Evolutionary conservation across 1,284 basidiomycete species (phyloP).

Genomic region (Ceratobasidium sp.): DNA sequence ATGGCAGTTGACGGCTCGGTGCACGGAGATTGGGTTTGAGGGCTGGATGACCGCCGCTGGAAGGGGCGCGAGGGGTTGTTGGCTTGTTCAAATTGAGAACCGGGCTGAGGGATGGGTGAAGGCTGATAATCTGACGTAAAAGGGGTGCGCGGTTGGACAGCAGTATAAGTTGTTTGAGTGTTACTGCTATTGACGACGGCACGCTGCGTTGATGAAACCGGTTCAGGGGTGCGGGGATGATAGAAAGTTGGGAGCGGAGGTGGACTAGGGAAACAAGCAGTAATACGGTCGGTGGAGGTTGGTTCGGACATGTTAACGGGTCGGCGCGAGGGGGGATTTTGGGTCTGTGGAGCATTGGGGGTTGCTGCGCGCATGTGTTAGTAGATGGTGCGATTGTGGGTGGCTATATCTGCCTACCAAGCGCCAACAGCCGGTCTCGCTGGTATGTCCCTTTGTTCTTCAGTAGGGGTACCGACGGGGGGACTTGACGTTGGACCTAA

Average conservation of each 20-base stretch:
- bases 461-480: background rate
- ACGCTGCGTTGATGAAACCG: too few species aligned
- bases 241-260: too few species aligned
- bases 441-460: slow-evolving; percentile 4
- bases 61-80: too few species aligned
- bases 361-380: background rate
- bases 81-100: too few species aligned
- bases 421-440: background rate
- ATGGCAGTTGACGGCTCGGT: too few species aligned
- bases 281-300: too few species aligned
- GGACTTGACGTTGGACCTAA: background rate
- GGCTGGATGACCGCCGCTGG: too few species aligned
- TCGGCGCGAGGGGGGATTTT: background rate
- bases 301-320: background rate
- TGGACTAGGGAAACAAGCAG: too few species aligned
- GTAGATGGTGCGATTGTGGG: background rate
- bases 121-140: background rate
- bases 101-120: background rate
- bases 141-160: background rate
- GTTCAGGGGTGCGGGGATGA: too few species aligned
- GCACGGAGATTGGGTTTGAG: too few species aligned
- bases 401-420: background rate
- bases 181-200: too few species aligned
- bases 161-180: too few species aligned
- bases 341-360: background rate